phyloP scores from a whole-genome alignment of 2,329 filamentous ascomycete genomes.

The Paecilomyces variotii region DNA sequence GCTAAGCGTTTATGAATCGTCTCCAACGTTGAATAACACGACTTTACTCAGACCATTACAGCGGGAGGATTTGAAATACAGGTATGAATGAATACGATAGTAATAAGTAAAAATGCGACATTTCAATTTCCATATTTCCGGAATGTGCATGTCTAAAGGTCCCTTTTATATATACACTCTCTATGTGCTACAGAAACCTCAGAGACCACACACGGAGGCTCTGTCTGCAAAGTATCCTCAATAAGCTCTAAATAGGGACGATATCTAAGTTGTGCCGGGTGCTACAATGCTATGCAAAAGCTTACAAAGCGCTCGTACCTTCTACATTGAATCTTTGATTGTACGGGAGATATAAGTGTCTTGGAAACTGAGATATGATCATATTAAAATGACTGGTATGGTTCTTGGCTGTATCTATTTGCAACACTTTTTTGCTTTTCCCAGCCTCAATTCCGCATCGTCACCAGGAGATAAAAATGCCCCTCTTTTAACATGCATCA shows the following conservation, averaged over 20 bases:
- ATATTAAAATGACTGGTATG: neutral
- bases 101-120: too few relatives aligned
- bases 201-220: too few relatives aligned
- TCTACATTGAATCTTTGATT: neutral
- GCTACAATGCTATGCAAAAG: too few relatives aligned
- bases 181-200: too few relatives aligned
- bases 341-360: neutral
- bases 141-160: too few relatives aligned
- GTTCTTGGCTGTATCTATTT: neutral
- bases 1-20: neutral
- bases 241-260: too few relatives aligned
- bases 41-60: neutral
- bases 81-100: neutral
- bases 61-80: neutral
- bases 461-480: slow-evolving; percentile 8
- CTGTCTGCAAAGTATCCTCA: too few relatives aligned
- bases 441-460: slow-evolving; percentile 14
- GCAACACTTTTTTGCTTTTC: neutral
- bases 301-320: too few relatives aligned
- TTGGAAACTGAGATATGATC: neutral
- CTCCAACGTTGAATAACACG: neutral
- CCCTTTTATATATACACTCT: too few relatives aligned
- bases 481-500: slow-evolving; percentile 3
- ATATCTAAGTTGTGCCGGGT: too few relatives aligned
- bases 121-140: too few relatives aligned